Conservation (phyloP, 495 filamentous ascomycete species). For the Corynascus novoguineensis region DNA sequence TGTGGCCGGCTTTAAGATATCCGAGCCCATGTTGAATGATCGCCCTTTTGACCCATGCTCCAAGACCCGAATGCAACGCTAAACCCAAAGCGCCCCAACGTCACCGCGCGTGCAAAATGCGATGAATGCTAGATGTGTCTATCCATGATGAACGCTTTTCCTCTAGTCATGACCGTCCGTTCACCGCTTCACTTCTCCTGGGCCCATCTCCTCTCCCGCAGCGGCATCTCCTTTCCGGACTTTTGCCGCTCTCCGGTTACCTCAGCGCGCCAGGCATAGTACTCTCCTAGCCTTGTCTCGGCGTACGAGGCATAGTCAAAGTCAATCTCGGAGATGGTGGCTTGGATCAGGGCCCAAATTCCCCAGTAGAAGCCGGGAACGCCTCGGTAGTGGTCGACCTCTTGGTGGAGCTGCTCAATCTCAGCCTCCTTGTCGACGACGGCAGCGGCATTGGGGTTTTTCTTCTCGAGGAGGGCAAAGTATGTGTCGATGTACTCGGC, state of each 20-base stretch:
- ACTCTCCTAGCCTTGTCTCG: slow-evolving; percentile 81
- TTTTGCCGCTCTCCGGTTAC: slow-evolving; percentile 53
- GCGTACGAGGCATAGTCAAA: slow-evolving; percentile 96
- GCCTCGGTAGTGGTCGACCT: slow-evolving; percentile 84
- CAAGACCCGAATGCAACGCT: not conserved
- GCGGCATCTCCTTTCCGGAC: slow-evolving; percentile 54
- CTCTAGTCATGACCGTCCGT: not conserved
- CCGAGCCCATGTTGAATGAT: slow-evolving; percentile 29
- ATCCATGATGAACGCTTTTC: not conserved
- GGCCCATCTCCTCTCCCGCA: slow-evolving; percentile 83
- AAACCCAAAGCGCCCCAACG: not conserved
- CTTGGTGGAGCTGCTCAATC: slow-evolving; percentile 53
- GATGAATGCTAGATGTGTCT: not conserved
- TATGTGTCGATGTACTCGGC: slow-evolving; percentile 69
- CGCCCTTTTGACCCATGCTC: slow-evolving; percentile 19
- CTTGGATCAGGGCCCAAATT: slow-evolving; percentile 95
- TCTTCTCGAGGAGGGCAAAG: slow-evolving; percentile 29
- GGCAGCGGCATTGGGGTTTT: slow-evolving; percentile 31
- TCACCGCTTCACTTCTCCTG: slow-evolving; percentile 43
- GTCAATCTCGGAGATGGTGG: slow-evolving; percentile 89
- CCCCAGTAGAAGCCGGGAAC: slow-evolving; percentile 88
- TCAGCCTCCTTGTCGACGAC: slow-evolving; percentile 55
- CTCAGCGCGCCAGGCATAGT: slow-evolving; percentile 89
- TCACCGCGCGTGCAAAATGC: not conserved
- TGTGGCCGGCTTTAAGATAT: slow-evolving; percentile 5